Evolutionary conservation across 139 green algal species (phyloP).

Genomic region (Gonium pectorale): DNA sequence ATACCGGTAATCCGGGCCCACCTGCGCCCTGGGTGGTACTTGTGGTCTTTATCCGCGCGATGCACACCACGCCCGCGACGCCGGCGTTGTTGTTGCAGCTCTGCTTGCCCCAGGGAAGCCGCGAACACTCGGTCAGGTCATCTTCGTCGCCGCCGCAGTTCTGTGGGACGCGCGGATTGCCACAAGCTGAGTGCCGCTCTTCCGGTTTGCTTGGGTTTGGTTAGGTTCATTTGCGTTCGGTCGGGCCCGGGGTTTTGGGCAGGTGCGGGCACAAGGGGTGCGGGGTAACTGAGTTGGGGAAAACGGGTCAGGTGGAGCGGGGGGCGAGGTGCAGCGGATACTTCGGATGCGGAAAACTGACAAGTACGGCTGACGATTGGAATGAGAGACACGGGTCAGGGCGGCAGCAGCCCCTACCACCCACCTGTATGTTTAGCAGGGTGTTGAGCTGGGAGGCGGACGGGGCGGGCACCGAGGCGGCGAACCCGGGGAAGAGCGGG

Average conservation of each 20-base stretch:
- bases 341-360: neutral
- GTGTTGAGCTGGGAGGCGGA: neutral
- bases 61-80: slow-evolving; percentile 6
- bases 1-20: too few relatives aligned
- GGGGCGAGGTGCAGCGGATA: too few relatives aligned
- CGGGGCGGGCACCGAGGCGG: neutral
- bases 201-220: too few relatives aligned
- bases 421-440: slow-evolving; percentile 22
- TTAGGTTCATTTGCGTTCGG: neutral
- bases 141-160: neutral
- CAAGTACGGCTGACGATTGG: neutral
- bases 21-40: too few relatives aligned
- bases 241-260: neutral
- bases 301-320: neutral
- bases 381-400: neutral
- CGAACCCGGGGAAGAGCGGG: neutral
- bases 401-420: neutral
- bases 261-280: neutral
- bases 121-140: neutral
- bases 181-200: neutral
- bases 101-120: slow-evolving; percentile 14
- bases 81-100: neutral
- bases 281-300: neutral
- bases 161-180: neutral
- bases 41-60: too few relatives aligned